These are phyloP conservation scores for Amanita pseudoporphyria DNA, from an alignment of 768 basidiomycete species.

Conservation along the genomic window DNA sequence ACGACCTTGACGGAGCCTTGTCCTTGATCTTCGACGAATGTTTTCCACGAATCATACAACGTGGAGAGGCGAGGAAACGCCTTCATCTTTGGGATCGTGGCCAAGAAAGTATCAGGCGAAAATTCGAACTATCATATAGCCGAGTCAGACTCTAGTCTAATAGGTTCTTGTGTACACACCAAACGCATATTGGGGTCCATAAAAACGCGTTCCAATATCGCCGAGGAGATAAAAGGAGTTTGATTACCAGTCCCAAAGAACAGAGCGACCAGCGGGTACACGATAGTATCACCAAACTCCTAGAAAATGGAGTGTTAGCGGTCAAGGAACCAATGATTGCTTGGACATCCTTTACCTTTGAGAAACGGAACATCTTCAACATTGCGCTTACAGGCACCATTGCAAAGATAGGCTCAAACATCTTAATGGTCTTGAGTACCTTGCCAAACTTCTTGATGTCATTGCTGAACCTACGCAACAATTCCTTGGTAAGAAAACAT, in stretches of 20 bases:
- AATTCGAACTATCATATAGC: slow-evolving; percentile 20
- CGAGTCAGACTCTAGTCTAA: too few species aligned
- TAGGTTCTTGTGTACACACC: slow-evolving; percentile 9
- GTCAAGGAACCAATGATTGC: neutral
- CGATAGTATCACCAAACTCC: slow-evolving; percentile 22
- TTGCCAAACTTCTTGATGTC: slow-evolving; percentile 23
- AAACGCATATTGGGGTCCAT: slow-evolving; percentile 26
- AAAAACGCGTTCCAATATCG: slow-evolving; percentile 23
- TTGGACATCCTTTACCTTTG: slow-evolving; percentile 14
- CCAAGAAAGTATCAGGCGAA: slow-evolving; percentile 20
- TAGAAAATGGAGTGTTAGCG: neutral
- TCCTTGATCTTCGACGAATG: slow-evolving; percentile 17
- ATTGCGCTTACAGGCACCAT: slow-evolving; percentile 21
- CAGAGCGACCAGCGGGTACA: slow-evolving; percentile 21
- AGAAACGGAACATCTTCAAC: slow-evolving; percentile 21
- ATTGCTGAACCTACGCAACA: slow-evolving; percentile 13
- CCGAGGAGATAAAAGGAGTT: slow-evolving; percentile 23
- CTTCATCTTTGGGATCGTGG: slow-evolving; percentile 21
- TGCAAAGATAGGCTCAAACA: slow-evolving; percentile 20
- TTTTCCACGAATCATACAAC: slow-evolving; percentile 19
- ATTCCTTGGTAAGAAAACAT: neutral
- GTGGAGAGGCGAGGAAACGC: slow-evolving; percentile 20
- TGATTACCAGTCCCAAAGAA: slow-evolving; percentile 26
- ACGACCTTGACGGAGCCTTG: slow-evolving; percentile 17
- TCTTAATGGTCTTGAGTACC: slow-evolving; percentile 21